These are phyloP conservation scores for Prunus campanulata DNA, from an alignment of 306 rosid species.

Conservation along the genomic window DNA sequence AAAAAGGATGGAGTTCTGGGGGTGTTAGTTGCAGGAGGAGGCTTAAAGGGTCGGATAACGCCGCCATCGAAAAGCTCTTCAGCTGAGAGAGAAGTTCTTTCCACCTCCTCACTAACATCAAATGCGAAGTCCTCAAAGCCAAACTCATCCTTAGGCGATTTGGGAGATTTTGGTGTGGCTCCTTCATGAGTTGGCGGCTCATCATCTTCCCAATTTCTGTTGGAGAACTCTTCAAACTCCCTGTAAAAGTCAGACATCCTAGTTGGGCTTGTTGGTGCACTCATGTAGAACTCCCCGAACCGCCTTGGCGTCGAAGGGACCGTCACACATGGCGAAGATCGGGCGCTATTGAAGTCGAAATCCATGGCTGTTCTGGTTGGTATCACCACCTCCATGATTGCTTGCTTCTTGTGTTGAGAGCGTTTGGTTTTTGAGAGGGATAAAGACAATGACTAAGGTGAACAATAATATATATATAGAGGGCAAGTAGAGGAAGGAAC, in stretches of 20 bases:
- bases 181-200: not conserved
- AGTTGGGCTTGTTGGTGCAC: constrained; percentile 80
- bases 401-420: not conserved
- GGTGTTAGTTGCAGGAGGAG: constrained; percentile 20
- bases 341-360: constrained; percentile 47
- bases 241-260: constrained; percentile 43
- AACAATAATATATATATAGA: not conserved
- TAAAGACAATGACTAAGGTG: not conserved
- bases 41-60: constrained; percentile 47
- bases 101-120: constrained; percentile 36
- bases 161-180: constrained; percentile 2
- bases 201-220: constrained; percentile 9
- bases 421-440: not conserved
- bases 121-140: constrained; percentile 53
- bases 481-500: constrained; percentile 1
- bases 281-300: constrained; percentile 50
- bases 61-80: constrained; percentile 84
- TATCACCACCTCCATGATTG: constrained; percentile 51
- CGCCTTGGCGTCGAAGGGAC: constrained; percentile 62
- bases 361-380: constrained; percentile 40
- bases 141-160: constrained; percentile 2
- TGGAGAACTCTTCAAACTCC: constrained; percentile 37
- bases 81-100: constrained; percentile 57
- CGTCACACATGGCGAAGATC: constrained; percentile 43
- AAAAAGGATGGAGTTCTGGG: constrained; percentile 25